phyloP scores from a whole-genome alignment of 129 eudicot genomes.

The Flaveria trinervia region DNA sequence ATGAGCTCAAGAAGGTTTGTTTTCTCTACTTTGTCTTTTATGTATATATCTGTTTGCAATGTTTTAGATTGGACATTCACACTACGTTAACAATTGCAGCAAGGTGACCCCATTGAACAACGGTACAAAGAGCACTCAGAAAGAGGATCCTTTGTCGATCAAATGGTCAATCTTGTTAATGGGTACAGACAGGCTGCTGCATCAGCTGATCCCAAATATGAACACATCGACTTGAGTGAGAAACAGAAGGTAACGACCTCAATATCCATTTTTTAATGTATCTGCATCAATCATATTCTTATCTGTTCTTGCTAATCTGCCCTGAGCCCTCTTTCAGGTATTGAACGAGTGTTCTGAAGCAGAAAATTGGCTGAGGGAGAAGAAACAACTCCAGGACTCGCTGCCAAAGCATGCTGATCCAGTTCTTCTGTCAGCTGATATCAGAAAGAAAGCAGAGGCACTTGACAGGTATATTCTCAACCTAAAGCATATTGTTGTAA shows the following conservation, averaged over 20 bases:
- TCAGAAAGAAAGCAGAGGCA: constrained; percentile 71
- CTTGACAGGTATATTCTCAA: constrained; percentile 60
- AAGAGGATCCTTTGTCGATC: constrained; percentile 63
- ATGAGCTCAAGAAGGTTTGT: constrained; percentile 84
- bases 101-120: constrained; percentile 84
- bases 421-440: constrained; percentile 68
- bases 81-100: constrained; percentile 37
- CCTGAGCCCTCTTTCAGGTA: constrained; percentile 41
- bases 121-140: constrained; percentile 77
- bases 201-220: constrained; percentile 76
- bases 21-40: neutral
- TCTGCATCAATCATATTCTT: neutral
- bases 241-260: constrained; percentile 65
- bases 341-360: constrained; percentile 82
- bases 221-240: constrained; percentile 76
- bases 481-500: neutral
- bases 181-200: constrained; percentile 77
- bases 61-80: neutral
- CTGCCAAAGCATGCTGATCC: constrained; percentile 79
- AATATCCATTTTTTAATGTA: neutral
- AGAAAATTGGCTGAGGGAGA: constrained; percentile 88
- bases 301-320: neutral
- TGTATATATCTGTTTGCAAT: neutral
- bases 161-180: constrained; percentile 50
- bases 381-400: constrained; percentile 64